Base-by-base conservation (phyloP, 2,329 filamentous ascomycete genomes). In the Aspergillus eucalypticola region DNA sequence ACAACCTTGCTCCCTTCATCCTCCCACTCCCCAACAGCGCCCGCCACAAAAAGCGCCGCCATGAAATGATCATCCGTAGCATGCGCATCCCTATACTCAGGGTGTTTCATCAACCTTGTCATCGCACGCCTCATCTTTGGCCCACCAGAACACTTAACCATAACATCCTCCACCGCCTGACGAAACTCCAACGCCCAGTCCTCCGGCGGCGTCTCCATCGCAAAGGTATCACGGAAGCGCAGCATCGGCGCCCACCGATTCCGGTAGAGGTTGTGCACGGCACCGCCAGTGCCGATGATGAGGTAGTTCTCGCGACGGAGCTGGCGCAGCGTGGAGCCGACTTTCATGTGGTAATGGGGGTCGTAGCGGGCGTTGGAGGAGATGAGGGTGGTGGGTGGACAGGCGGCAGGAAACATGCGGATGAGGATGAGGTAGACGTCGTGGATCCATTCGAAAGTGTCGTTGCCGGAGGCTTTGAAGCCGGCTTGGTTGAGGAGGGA, bases 21-120 rank as follows among this genome's bases (percentile, higher is more conserved):
- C 23, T 81, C 79, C 55, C 73, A 67, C 32, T 80, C 80, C 1
- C 86, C 81, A 29, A 77, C 78, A 3, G 82, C 76, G 1, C 88
- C 88, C 0, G 86, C 84, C 0, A 87, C 82, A 73, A 90, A 90
- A 67, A 86, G 77, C 3, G 84, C 80, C 0, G 86, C 77, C 84
- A 90, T 89, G 64, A 88, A 90, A 68, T 90, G 87, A 69, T 90
- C 88, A 67, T 90, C 88, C 0, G 88, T 90, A 0, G 81, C 87
- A 74, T 90, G 88, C 0, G 88, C 88, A 66, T 89, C 87, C 15
- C 87, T 75, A 67, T 83, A 90, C 50, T 79, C 77, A 0, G 87
- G 87, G 67, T 89, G 84, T 76, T 90, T 89, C 86, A 90, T 89
- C 66, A 90, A 69, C 29, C 86, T 79, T 2, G 85, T 86, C 56